phyloP scores from a whole-genome alignment of 2,329 filamentous ascomycete genomes.

The Neocucurbitaria cava region DNA sequence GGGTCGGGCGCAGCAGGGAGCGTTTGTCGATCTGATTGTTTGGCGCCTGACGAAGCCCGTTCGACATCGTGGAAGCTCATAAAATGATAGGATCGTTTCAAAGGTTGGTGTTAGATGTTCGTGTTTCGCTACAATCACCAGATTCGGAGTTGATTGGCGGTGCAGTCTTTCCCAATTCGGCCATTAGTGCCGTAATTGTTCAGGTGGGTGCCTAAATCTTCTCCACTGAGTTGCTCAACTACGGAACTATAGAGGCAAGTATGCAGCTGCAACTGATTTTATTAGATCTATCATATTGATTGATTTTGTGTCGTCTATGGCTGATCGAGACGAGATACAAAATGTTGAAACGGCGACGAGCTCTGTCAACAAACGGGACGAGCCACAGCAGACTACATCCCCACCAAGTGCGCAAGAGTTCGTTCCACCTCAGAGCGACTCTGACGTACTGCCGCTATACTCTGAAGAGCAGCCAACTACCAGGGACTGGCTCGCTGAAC shows the following conservation, averaged over 20 bases:
- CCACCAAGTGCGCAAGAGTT: not conserved
- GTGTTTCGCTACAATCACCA: not conserved
- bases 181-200: no score
- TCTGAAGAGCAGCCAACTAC: not conserved
- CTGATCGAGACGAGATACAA: not conserved
- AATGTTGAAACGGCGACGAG: not conserved
- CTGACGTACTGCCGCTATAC: not conserved
- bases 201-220: constrained; percentile 2
- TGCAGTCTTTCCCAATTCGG: not conserved
- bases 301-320: not conserved
- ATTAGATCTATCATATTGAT: not conserved
- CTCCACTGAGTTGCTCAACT: no score
- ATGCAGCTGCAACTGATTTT: not conserved
- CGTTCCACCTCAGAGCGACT: not conserved
- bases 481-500: not conserved
- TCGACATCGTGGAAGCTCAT: no score
- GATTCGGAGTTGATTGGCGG: not conserved
- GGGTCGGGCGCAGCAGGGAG: no score
- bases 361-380: not conserved
- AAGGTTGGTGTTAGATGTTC: no score
- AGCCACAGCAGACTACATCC: not conserved
- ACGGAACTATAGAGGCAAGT: no score
- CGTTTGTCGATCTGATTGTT: no score
- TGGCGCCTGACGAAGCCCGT: no score
- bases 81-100: no score